Conservation (phyloP, 2,329 filamentous ascomycete genomes). For the Sclerotinia borealis region DNA sequence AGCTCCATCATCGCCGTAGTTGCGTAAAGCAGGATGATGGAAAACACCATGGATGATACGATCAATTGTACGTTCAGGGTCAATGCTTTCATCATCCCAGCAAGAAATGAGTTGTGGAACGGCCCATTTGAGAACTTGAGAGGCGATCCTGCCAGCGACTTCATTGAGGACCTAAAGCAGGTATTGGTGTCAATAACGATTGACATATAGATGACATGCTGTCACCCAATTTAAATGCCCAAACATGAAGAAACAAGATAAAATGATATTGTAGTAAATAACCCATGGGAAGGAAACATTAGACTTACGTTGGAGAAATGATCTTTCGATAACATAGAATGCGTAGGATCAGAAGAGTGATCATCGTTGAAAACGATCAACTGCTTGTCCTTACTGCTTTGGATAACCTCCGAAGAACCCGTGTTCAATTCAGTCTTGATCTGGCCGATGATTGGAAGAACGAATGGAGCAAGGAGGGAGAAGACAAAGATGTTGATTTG, state of each 20-base stretch:
- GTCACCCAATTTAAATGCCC: neutral
- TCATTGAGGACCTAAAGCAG: slow-evolving; percentile 63
- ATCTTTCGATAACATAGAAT: slow-evolving; percentile 94
- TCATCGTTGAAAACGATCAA: slow-evolving; percentile 82
- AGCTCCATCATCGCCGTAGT: slow-evolving; percentile 63
- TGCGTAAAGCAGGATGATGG: slow-evolving; percentile 78
- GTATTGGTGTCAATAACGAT: neutral
- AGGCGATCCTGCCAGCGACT: slow-evolving; percentile 75
- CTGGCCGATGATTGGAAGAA: slow-evolving; percentile 79
- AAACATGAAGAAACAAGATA: neutral
- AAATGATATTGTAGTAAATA: neutral
- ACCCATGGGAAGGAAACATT: neutral
- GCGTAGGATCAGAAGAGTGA: slow-evolving; percentile 71
- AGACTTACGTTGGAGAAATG: slow-evolving; percentile 56
- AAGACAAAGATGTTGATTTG: slow-evolving; percentile 88
- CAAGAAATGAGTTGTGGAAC: slow-evolving; percentile 84
- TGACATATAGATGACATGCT: too few species aligned
- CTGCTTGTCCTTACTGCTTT: slow-evolving; percentile 77
- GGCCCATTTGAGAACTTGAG: slow-evolving; percentile 72
- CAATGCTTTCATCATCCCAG: slow-evolving; percentile 71
- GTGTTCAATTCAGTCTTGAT: slow-evolving; percentile 82
- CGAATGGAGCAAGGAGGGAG: slow-evolving; percentile 80
- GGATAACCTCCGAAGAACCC: slow-evolving; percentile 80
- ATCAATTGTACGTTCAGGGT: slow-evolving; percentile 64
- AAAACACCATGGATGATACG: slow-evolving; percentile 78